These are phyloP conservation scores for Celoporthe dispersa DNA, from an alignment of 2,329 filamentous ascomycete species.

Conservation along the genomic window DNA sequence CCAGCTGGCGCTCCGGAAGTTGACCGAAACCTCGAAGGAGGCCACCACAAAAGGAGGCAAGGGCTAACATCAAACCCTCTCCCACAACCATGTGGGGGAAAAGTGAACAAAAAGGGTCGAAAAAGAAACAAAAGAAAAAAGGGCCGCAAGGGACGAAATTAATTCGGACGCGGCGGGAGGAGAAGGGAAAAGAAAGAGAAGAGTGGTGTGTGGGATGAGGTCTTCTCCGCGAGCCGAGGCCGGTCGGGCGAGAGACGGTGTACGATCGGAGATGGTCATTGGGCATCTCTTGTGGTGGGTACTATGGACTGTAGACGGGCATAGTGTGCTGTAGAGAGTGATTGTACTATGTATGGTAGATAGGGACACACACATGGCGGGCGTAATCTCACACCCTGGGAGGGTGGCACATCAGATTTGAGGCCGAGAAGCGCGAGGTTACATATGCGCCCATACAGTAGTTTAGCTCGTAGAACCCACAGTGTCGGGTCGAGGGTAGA, in stretches of 20 bases:
- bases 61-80: not conserved
- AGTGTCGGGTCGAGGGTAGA: not conserved
- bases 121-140: not conserved
- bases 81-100: not conserved
- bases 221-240: not conserved
- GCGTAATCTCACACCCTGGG: not conserved
- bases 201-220: not conserved
- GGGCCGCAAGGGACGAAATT: not conserved
- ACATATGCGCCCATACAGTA: not conserved
- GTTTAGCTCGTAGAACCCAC: not conserved
- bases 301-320: not conserved
- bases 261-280: not conserved
- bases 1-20: constrained; percentile 1
- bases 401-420: not conserved
- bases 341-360: not conserved
- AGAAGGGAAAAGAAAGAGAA: not conserved
- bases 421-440: constrained; percentile 7
- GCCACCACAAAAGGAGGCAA: not conserved
- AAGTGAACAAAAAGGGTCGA: not conserved
- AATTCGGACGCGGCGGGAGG: not conserved
- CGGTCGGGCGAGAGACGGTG: constrained; percentile 3
- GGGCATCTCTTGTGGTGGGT: not conserved
- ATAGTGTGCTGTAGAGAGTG: not conserved
- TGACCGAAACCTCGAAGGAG: not conserved
- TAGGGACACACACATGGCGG: not conserved